Conservation (phyloP, 2,329 filamentous ascomycete species). For the Aspergillus sp. region DNA sequence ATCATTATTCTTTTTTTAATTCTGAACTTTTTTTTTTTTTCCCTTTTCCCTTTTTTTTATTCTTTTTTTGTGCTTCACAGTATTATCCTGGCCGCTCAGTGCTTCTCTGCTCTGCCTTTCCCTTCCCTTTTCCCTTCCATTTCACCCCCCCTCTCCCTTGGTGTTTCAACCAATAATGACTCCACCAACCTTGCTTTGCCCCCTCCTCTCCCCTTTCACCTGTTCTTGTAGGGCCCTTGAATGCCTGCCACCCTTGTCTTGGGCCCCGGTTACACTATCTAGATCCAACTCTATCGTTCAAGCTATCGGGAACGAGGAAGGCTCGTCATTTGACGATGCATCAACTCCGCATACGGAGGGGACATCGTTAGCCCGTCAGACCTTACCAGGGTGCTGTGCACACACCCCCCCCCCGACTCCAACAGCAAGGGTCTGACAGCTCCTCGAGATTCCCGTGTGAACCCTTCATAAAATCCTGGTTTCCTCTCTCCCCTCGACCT, state of each 20-base stretch:
- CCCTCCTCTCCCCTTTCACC: neutral
- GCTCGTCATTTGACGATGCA: conserved; percentile 20
- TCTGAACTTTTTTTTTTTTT: neutral
- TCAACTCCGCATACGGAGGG: conserved; percentile 9
- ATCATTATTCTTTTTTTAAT: conserved; percentile 1
- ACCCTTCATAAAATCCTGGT: conserved; percentile 21
- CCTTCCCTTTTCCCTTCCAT: neutral
- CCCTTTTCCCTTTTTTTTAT: too few relatives aligned
- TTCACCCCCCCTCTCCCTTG: neutral
- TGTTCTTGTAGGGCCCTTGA: conserved; percentile 10
- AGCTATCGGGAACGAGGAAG: conserved; percentile 25
- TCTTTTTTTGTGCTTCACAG: neutral
- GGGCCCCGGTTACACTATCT: conserved; percentile 19
- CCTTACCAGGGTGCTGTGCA: conserved; percentile 9
- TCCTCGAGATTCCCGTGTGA: conserved; percentile 17
- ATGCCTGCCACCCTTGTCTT: conserved; percentile 16
- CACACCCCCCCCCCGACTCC: conserved; percentile 4
- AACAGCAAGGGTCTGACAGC: conserved; percentile 23
- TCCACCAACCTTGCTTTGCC: conserved; percentile 22
- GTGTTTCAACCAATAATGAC: conserved; percentile 14
- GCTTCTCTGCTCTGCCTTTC: neutral
- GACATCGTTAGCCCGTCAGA: conserved; percentile 9
- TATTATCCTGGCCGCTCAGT: neutral
- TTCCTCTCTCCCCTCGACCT: conserved; percentile 2
- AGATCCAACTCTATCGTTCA: conserved; percentile 26